Evolutionary conservation across 2,329 filamentous ascomycete genomes (phyloP).

Genomic region (Grosmannia clavigera): DNA sequence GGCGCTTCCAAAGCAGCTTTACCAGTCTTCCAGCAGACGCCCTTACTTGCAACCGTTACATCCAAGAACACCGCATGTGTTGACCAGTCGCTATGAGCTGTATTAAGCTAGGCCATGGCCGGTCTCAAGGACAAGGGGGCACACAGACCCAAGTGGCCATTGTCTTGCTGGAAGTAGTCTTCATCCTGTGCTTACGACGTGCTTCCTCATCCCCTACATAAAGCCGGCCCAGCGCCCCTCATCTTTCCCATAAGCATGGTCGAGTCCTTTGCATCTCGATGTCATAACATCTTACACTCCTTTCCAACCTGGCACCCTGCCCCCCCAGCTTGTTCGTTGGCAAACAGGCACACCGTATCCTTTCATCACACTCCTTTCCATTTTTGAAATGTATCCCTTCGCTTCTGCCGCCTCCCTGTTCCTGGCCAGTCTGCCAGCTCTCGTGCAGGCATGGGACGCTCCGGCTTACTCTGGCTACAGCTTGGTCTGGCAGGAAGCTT

Average conservation of each 20-base stretch:
- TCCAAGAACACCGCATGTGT: not conserved
- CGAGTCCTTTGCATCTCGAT: not conserved
- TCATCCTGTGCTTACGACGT: too few species aligned
- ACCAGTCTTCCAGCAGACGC: too few species aligned
- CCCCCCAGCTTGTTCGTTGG: not conserved
- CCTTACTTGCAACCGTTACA: not conserved
- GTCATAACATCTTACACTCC: not conserved
- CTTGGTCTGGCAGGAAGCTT: slow-evolving; percentile 30
- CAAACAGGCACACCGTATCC: not conserved
- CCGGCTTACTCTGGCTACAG: slow-evolving; percentile 27
- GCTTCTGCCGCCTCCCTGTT: slow-evolving; percentile 1
- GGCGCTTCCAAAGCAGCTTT: too few species aligned
- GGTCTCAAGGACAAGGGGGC: not conserved
- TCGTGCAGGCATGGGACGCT: slow-evolving; percentile 23
- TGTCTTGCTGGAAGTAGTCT: too few species aligned
- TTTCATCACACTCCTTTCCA: not conserved
- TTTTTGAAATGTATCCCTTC: not conserved
- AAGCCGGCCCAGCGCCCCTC: not conserved
- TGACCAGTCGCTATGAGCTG: not conserved
- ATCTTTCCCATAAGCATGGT: not conserved
- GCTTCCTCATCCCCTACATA: too few species aligned
- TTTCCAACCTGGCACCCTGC: not conserved
- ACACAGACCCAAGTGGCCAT: not conserved
- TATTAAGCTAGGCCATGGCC: too few species aligned
- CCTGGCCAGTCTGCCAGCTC: slow-evolving; percentile 12